Percentiles rank a stretch among this genome's conserved stretches.
phyloP scores from a whole-genome alignment of 2,329 filamentous ascomycete species.

The Scedosporium apiospermum region DNA sequence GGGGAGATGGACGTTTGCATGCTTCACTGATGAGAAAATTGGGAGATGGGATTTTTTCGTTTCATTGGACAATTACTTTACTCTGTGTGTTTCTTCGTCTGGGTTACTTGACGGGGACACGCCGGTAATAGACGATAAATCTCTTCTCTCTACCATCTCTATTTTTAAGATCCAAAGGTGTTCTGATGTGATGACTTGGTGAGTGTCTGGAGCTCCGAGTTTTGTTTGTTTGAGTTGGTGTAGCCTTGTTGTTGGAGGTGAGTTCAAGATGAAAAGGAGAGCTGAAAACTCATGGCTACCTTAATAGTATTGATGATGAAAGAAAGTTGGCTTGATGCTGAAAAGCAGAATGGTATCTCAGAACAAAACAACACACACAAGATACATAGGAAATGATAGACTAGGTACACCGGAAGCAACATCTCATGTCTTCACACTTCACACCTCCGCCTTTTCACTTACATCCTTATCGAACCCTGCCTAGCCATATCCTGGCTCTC shows the following conservation, averaged over 20 bases:
- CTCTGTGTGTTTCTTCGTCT: not conserved
- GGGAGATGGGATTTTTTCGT: not conserved
- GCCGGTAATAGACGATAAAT: not conserved
- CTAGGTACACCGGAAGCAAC: not conserved
- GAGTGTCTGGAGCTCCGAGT: too few relatives aligned
- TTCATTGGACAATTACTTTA: not conserved
- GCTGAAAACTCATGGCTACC: too few relatives aligned
- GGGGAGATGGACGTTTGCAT: not conserved
- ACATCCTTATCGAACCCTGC: not conserved
- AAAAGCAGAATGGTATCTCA: not conserved
- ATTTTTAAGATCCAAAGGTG: too few relatives aligned
- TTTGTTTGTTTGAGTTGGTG: too few relatives aligned
- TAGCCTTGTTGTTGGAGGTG: too few relatives aligned
- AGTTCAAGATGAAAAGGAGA: too few relatives aligned
- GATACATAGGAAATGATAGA: not conserved
- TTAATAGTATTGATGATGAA: not conserved
- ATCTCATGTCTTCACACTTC: too few relatives aligned
- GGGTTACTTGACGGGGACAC: not conserved
- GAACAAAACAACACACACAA: not conserved
- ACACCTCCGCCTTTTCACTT: too few relatives aligned
- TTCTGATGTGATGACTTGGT: not conserved
- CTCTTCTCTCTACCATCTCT: too few relatives aligned
- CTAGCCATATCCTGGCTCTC: conserved; percentile 35
- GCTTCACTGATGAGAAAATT: not conserved
- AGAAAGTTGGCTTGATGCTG: not conserved